Conservation (phyloP, 2,329 filamentous ascomycete genomes). For the Dactylellina leptospora region DNA sequence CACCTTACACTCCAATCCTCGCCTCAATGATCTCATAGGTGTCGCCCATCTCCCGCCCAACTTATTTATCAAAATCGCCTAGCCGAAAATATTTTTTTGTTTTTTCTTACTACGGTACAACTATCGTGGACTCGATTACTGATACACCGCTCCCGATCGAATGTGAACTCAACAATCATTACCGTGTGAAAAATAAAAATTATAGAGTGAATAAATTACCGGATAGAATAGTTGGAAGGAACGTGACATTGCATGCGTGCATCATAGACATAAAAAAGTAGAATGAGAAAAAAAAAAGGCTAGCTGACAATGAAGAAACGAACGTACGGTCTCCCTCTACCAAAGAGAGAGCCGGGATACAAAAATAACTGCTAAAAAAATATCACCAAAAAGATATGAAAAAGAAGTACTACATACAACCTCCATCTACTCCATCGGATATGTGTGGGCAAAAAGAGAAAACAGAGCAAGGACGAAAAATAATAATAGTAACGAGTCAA, state of each 20-base stretch:
- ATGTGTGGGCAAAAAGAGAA: no score
- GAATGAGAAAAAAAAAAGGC: constrained; percentile 14
- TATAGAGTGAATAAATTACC: not conserved
- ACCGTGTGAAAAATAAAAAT: not conserved
- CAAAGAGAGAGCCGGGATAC: constrained; percentile 5
- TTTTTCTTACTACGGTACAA: not conserved
- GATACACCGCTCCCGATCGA: not conserved
- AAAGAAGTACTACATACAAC: constrained; percentile 41
- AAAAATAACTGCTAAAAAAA: constrained; percentile 3
- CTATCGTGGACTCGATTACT: not conserved
- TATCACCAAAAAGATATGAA: constrained; percentile 3
- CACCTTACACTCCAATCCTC: not conserved
- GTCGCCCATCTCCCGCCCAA: constrained; percentile 32
- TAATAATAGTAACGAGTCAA: no score
- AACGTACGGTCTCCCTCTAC: constrained; percentile 23
- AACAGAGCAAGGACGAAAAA: no score
- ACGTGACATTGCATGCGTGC: constrained; percentile 29
- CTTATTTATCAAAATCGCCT: not conserved
- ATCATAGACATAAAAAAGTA: not conserved
- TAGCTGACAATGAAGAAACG: constrained; percentile 35
- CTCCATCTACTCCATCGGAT: constrained; percentile 43
- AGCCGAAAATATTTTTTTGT: not conserved
- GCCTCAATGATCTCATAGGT: constrained; percentile 33
- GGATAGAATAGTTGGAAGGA: constrained; percentile 8
- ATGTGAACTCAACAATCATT: not conserved